A percentile compares a stretch with the other conserved stretches of the same genome.
These are phyloP conservation scores for Myxozyma udenii DNA, from an alignment of 805 yeast species.

Conservation along the genomic window DNA sequence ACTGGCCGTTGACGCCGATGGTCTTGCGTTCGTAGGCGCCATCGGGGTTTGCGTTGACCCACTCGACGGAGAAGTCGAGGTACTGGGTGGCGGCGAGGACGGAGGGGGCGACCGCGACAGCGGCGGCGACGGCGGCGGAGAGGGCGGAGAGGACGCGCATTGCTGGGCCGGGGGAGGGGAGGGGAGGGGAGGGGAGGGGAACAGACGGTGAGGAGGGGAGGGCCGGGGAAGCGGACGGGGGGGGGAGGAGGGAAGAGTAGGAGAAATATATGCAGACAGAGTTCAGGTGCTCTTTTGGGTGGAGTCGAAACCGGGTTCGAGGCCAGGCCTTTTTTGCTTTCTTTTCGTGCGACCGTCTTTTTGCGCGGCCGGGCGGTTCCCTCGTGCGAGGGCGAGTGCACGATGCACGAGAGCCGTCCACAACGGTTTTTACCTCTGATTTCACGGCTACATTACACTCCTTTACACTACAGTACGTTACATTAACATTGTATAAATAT, in stretches of 20 bases:
- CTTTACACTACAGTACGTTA: too few relatives aligned
- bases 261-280: background rate
- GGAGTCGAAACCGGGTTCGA: background rate
- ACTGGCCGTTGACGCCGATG: slow-evolving; percentile 61
- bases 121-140: slow-evolving; percentile 16
- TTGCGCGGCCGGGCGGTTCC: background rate
- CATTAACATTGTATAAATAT: too few relatives aligned
- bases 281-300: background rate
- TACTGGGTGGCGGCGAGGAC: slow-evolving; percentile 33
- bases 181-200: background rate
- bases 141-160: slow-evolving; percentile 7
- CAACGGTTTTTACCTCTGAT: background rate
- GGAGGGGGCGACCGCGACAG: slow-evolving; percentile 20
- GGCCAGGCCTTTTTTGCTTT: too few relatives aligned
- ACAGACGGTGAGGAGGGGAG: background rate
- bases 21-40: slow-evolving; percentile 49
- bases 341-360: too few relatives aligned
- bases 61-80: slow-evolving; percentile 42
- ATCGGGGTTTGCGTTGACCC: slow-evolving; percentile 53
- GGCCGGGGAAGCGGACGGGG: background rate
- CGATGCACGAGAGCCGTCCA: background rate
- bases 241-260: background rate
- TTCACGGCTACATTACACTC: too few relatives aligned
- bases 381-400: background rate
- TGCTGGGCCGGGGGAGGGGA: slow-evolving; percentile 1